Conservation (phyloP, 768 basidiomycete species). For the Wakefieldia striispora region DNA sequence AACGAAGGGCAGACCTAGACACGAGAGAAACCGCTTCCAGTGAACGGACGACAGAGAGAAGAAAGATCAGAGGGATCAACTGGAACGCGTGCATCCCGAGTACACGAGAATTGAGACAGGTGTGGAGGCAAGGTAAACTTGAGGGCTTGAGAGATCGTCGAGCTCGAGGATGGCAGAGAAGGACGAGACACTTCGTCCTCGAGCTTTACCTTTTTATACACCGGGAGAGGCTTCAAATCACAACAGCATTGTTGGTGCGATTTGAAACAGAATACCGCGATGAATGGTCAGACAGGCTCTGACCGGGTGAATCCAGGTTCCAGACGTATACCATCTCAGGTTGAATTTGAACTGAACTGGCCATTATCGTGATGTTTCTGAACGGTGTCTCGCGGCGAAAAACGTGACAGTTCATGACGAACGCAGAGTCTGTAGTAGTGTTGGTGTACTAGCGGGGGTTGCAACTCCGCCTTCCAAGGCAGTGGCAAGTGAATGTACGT, state of each 20-base stretch:
- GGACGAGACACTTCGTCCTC: not conserved
- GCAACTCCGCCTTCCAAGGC: slow-evolving; percentile 6
- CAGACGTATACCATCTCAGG: too few relatives aligned
- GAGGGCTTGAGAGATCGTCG: slow-evolving; percentile 21
- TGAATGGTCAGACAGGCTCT: slow-evolving; percentile 1
- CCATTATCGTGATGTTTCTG: too few relatives aligned
- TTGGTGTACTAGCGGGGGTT: too few relatives aligned
- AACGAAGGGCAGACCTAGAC: slow-evolving; percentile 3
- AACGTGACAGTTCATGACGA: too few relatives aligned
- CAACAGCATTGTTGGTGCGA: not conserved
- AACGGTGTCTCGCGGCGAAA: too few relatives aligned
- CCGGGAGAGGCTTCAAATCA: not conserved
- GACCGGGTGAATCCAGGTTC: too few relatives aligned
- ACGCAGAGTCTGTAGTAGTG: too few relatives aligned
- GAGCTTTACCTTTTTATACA: slow-evolving; percentile 11
- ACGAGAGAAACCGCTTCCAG: slow-evolving; percentile 19
- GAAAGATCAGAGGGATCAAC: slow-evolving; percentile 7
- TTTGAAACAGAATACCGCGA: slow-evolving; percentile 6
- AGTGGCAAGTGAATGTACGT: slow-evolving; percentile 24
- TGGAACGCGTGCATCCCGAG: slow-evolving; percentile 22
- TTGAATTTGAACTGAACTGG: not conserved
- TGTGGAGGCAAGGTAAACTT: too few relatives aligned
- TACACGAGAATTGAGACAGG: slow-evolving; percentile 4
- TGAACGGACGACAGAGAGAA: slow-evolving; percentile 13
- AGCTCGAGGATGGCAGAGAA: not conserved